phyloP scores from a whole-genome alignment of 805 yeast genomes.

The Zygosaccharomyces rouxii region DNA sequence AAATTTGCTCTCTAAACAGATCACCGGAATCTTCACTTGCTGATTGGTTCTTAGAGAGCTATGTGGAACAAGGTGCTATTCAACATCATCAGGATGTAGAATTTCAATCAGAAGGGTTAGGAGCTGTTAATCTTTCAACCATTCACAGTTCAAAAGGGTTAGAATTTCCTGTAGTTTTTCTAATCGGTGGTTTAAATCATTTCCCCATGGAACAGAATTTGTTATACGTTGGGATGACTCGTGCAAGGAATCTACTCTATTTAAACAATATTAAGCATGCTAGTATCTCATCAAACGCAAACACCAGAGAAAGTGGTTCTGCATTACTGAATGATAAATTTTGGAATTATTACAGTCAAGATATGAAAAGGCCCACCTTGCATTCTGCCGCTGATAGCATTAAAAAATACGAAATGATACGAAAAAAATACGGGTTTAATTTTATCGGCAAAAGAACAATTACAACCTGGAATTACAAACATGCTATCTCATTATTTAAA shows the following conservation, averaged over 20 bases:
- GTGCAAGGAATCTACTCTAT: slow-evolving; percentile 46
- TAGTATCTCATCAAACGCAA: not conserved
- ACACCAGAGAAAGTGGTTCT: not conserved
- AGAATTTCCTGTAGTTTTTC: slow-evolving; percentile 66
- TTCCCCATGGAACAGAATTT: slow-evolving; percentile 38
- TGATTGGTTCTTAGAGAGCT: slow-evolving; percentile 35
- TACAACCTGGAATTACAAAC: slow-evolving; percentile 2
- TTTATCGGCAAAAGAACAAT: not conserved
- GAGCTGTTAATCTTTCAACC: slow-evolving; percentile 54
- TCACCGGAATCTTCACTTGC: slow-evolving; percentile 26
- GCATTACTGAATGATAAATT: slow-evolving; percentile 17
- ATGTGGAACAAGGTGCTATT: slow-evolving; percentile 25
- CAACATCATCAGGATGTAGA: slow-evolving; percentile 8
- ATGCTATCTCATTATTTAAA: slow-evolving; percentile 1
- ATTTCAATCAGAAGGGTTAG: slow-evolving; percentile 3
- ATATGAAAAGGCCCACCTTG: slow-evolving; percentile 12
- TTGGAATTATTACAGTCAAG: slow-evolving; percentile 32
- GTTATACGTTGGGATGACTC: slow-evolving; percentile 61
- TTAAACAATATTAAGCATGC: slow-evolving; percentile 22
- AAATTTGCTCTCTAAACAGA: slow-evolving; percentile 24
- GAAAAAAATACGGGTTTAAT: slow-evolving; percentile 15
- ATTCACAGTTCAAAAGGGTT: slow-evolving; percentile 73
- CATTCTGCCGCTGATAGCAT: not conserved
- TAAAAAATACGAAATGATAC: slow-evolving; percentile 11
- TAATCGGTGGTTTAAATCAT: slow-evolving; percentile 29